Conservation (phyloP, 2,329 filamentous ascomycete species). For the Ophiocordyceps camponoti-leonardi region DNA sequence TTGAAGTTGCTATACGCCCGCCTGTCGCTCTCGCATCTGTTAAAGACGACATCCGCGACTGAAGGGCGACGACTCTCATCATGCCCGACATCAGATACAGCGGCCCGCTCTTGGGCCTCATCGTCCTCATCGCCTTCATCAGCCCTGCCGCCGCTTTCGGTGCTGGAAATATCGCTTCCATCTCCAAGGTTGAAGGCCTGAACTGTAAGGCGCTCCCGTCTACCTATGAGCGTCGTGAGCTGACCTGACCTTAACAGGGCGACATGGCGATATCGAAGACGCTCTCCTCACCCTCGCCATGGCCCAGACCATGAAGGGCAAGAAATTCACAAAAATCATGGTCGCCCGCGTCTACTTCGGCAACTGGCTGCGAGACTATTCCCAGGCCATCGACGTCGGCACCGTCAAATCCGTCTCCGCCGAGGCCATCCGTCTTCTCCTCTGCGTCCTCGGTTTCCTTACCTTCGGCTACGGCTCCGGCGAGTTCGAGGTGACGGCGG, state of each 20-base stretch:
- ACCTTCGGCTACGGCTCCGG: slow-evolving; percentile 72
- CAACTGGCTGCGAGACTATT: slow-evolving; percentile 90
- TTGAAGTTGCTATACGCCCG: neutral
- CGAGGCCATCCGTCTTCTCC: slow-evolving; percentile 75
- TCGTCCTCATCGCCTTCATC: slow-evolving; percentile 49
- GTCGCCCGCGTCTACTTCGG: slow-evolving; percentile 89
- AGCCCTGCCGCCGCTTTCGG: slow-evolving; percentile 62
- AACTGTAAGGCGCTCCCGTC: slow-evolving; percentile 41
- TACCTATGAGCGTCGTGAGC: neutral
- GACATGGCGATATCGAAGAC: slow-evolving; percentile 88
- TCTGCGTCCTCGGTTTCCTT: slow-evolving; percentile 82
- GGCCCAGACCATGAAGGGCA: slow-evolving; percentile 34
- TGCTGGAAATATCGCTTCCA: slow-evolving; percentile 72
- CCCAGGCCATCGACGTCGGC: slow-evolving; percentile 83
- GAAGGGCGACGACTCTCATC: slow-evolving; percentile 1
- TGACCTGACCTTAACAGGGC: slow-evolving; percentile 29
- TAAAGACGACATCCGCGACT: neutral
- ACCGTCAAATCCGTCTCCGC: slow-evolving; percentile 82
- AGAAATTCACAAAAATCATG: slow-evolving; percentile 78
- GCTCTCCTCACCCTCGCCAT: slow-evolving; percentile 56
- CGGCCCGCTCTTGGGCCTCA: slow-evolving; percentile 34
- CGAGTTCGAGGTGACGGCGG: slow-evolving; percentile 71
- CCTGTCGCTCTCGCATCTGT: neutral
- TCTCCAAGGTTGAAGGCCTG: slow-evolving; percentile 65
- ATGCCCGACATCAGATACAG: slow-evolving; percentile 33